These are phyloP conservation scores for Pseudogymnoascus sp. DNA, from an alignment of 2,329 filamentous ascomycete species.

Conservation along the genomic window DNA sequence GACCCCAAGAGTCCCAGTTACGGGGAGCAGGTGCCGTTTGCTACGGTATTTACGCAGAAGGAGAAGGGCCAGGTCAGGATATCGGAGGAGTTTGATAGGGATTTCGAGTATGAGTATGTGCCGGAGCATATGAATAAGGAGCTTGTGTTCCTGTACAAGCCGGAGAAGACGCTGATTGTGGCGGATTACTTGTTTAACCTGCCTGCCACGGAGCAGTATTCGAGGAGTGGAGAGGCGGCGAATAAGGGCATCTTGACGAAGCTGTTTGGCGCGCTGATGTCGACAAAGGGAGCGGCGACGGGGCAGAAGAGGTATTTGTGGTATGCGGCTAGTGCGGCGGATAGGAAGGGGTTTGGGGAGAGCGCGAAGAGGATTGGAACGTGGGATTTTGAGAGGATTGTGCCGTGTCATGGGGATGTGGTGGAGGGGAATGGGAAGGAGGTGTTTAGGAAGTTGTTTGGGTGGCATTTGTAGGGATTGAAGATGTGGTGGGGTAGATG, in stretches of 20 bases:
- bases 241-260: conserved; percentile 51
- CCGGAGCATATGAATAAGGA: conserved; percentile 75
- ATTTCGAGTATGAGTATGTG: conserved; percentile 83
- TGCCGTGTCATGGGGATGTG: conserved; percentile 91
- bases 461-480: conserved; percentile 63
- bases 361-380: conserved; percentile 59
- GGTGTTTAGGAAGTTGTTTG: conserved; percentile 68
- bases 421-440: conserved; percentile 67
- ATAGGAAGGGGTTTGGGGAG: conserved; percentile 61
- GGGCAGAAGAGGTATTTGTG: conserved; percentile 76
- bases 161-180: conserved; percentile 70
- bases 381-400: conserved; percentile 80
- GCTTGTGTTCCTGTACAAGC: conserved; percentile 77
- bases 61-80: conserved; percentile 47
- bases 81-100: conserved; percentile 69
- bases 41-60: conserved; percentile 55
- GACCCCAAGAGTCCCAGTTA: conserved; percentile 44
- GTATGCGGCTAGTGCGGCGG: conserved; percentile 55
- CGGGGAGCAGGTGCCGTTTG: conserved; percentile 42
- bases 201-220: conserved; percentile 79
- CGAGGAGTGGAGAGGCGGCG: conserved; percentile 44
- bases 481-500: background rate
- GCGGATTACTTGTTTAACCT: conserved; percentile 91
- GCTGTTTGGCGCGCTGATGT: conserved; percentile 49
- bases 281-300: conserved; percentile 52